Evolutionary conservation across 2,329 filamentous ascomycete genomes (phyloP).

Genomic region (Aspergillus tamarii): DNA sequence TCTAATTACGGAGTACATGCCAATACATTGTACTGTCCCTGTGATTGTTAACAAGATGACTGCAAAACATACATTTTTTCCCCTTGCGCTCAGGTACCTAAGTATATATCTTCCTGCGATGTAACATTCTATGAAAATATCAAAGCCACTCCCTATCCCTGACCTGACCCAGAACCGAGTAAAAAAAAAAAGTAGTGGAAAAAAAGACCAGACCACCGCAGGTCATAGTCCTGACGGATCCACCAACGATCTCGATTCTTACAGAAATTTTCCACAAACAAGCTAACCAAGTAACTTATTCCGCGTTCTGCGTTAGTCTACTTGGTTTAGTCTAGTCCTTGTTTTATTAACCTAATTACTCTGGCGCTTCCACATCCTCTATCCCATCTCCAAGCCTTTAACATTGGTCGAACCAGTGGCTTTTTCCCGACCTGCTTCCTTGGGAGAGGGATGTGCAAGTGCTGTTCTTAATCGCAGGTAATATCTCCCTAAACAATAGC

Average conservation of each 20-base stretch:
- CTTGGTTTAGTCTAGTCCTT: background rate
- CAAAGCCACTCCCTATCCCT: background rate
- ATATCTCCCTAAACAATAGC: background rate
- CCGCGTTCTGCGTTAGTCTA: background rate
- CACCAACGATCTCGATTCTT: conserved; percentile 1
- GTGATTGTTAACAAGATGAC: background rate
- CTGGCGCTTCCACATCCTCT: background rate
- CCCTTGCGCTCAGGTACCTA: background rate
- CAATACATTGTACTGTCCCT: background rate
- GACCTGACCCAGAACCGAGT: background rate
- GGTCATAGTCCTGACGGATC: conserved; percentile 1
- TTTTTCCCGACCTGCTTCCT: background rate
- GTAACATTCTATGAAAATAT: background rate
- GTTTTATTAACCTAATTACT: background rate
- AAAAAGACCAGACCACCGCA: background rate
- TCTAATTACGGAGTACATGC: background rate
- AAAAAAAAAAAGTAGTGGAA: background rate
- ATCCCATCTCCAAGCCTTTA: background rate
- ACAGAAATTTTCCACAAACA: background rate
- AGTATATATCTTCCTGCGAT: background rate
- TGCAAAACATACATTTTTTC: background rate
- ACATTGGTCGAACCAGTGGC: background rate
- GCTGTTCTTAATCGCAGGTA: background rate
- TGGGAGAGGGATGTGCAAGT: background rate
- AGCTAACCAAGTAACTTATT: conserved; percentile 1